Evolutionary conservation across 2,329 filamentous ascomycete species (phyloP).

Genomic region (Cercospora nicotianae): DNA sequence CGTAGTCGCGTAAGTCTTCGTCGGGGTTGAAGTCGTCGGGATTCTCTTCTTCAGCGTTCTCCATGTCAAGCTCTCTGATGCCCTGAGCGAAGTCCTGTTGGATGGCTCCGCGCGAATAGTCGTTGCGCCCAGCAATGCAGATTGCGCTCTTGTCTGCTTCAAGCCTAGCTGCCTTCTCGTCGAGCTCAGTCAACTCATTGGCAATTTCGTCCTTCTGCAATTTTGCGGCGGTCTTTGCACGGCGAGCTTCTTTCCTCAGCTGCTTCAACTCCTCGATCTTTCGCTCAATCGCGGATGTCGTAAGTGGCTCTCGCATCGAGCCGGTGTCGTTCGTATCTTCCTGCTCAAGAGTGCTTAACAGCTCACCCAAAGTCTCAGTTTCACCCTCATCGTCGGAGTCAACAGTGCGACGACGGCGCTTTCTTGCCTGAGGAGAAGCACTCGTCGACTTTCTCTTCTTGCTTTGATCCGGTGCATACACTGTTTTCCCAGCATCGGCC

Average conservation of each 20-base stretch:
- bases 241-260: slow-evolving; percentile 43
- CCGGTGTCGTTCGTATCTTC: slow-evolving; percentile 16
- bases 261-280: slow-evolving; percentile 49
- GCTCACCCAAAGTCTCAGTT: slow-evolving; percentile 18
- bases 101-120: slow-evolving; percentile 57
- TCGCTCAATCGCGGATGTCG: slow-evolving; percentile 42
- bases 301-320: slow-evolving; percentile 40
- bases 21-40: slow-evolving; percentile 57
- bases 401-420: slow-evolving; percentile 22
- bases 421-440: slow-evolving; percentile 11
- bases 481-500: slow-evolving; percentile 45
- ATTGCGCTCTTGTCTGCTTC: slow-evolving; percentile 41
- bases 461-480: slow-evolving; percentile 42
- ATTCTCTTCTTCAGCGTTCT: slow-evolving; percentile 55
- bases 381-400: slow-evolving; percentile 33
- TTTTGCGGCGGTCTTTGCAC: slow-evolving; percentile 31
- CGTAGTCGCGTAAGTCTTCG: slow-evolving; percentile 58
- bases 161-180: slow-evolving; percentile 37
- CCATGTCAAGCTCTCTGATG: slow-evolving; percentile 61
- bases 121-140: slow-evolving; percentile 58
- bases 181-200: slow-evolving; percentile 33
- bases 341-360: slow-evolving; percentile 23
- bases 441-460: slow-evolving; percentile 38
- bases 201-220: slow-evolving; percentile 37
- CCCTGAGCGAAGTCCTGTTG: slow-evolving; percentile 60